A percentile compares a stretch with the other conserved stretches of the same genome.
Evolutionary conservation across 2,329 filamentous ascomycete species (phyloP).

Genomic region (Stagonosporopsis chrysanthemi): DNA sequence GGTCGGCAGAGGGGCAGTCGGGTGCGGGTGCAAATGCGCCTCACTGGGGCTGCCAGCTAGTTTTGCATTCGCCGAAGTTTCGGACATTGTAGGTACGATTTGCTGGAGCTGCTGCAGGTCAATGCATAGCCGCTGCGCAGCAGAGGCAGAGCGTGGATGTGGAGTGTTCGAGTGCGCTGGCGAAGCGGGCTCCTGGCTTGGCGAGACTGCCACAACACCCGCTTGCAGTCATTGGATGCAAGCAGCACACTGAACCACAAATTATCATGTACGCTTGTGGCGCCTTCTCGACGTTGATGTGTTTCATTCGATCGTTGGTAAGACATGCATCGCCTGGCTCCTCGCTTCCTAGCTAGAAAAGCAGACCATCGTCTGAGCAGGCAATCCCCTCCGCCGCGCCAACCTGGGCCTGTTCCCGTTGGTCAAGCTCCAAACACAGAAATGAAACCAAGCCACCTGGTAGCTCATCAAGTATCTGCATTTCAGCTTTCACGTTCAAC

Average conservation of each 20-base stretch:
- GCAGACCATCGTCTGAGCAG: conserved; percentile 36
- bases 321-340: neutral
- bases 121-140: conserved; percentile 48
- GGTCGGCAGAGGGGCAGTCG: conserved; percentile 27
- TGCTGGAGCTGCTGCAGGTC: conserved; percentile 48
- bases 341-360: conserved; percentile 27
- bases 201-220: conserved; percentile 22
- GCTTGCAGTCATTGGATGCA: conserved; percentile 32
- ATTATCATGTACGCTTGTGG: conserved; percentile 18
- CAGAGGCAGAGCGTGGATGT: conserved; percentile 42
- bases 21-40: conserved; percentile 29
- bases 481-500: conserved; percentile 78
- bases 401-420: conserved; percentile 10
- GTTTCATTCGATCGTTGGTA: neutral
- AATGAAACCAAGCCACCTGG: conserved; percentile 43
- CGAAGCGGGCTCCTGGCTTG: conserved; percentile 19
- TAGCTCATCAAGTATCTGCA: conserved; percentile 69
- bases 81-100: conserved; percentile 44
- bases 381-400: conserved; percentile 6
- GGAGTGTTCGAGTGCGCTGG: conserved; percentile 46
- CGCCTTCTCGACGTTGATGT: conserved; percentile 1
- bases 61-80: conserved; percentile 35
- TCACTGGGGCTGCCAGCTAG: conserved; percentile 35
- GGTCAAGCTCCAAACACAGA: conserved; percentile 34
- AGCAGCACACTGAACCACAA: conserved; percentile 26